Evolutionary conservation across 2,329 filamentous ascomycete genomes (phyloP), one percentile per base, ranked within the genome.

Genomic region (Paraphaeosphaeria sporulosa): DNA sequence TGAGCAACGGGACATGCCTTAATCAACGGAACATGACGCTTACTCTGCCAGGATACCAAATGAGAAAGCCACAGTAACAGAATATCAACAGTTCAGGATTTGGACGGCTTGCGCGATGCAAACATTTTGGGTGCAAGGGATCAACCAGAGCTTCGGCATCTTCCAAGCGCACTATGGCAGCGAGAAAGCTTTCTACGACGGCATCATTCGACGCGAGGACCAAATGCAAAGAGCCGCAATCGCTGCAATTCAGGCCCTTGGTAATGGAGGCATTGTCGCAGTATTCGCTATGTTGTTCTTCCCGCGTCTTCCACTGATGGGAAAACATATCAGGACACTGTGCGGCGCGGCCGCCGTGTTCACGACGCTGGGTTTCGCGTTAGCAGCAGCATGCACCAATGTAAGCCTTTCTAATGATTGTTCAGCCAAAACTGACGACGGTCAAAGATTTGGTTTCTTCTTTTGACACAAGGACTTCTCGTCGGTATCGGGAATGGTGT

Each of bases 401-500:
- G 67, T 71, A 58, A 61, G 67, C 50, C 13, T 7, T 3, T 13
- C 19, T 21, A 21, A 38, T 4, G 1, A 9, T 21, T 52, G 7
- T 12, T 13, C 30, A 15, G 19, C 49, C 27, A 17, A 34, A 30
- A 34, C 64, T 67, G 21, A 65, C 44, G n/a, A 12, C 3, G 6
- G 6, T 8, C 17, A 15, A 48, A 69, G 68, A 21, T 69, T 9
- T 80, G 77, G 78, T 79, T 82, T 13, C 74, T 83, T 4, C 62
- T 83, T 17, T 67, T 80, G 4, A 81, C 79, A 2, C 81, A 83
- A 66, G 81, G 81, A 1, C 64, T 82, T 12, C 63, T 82, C 13
- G 76, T 78, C 44, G 81, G 81, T 8, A 49, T 81, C 19, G 81
- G 81, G n/a, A 78, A 76, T 65, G 82, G 79, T 12, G 69, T 83